These are phyloP conservation scores for Physaria fendleri DNA, from an alignment of 345 rosid species.

Conservation along the genomic window DNA sequence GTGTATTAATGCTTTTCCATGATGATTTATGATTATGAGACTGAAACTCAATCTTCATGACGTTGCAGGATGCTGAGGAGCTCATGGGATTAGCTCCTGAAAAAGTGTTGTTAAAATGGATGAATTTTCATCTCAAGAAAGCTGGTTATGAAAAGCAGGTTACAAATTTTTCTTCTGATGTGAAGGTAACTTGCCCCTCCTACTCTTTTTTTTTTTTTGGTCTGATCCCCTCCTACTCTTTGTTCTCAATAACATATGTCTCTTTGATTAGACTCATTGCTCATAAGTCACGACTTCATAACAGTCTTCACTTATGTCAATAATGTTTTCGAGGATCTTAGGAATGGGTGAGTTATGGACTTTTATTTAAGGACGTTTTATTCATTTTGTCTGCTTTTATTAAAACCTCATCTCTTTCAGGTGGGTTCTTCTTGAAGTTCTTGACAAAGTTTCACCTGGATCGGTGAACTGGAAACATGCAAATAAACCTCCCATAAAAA, in stretches of 20 bases:
- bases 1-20: too few species aligned
- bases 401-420: slow-evolving; percentile 34
- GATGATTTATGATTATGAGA: too few species aligned
- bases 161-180: slow-evolving; percentile 79
- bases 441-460: slow-evolving; percentile 63
- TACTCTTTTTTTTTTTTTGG: background rate
- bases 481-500: slow-evolving; percentile 81
- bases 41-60: background rate
- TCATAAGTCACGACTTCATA: too few species aligned
- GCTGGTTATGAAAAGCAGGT: slow-evolving; percentile 71
- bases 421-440: slow-evolving; percentile 84
- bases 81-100: slow-evolving; percentile 78
- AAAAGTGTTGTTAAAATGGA: slow-evolving; percentile 81
- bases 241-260: too few species aligned
- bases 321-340: slow-evolving; percentile 74
- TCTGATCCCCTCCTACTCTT: too few species aligned
- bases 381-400: too few species aligned
- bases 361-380: too few species aligned
- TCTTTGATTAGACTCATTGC: too few species aligned
- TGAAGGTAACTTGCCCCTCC: slow-evolving; percentile 49
- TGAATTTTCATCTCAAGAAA: slow-evolving; percentile 90
- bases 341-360: slow-evolving; percentile 61
- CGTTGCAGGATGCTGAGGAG: slow-evolving; percentile 81
- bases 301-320: slow-evolving; percentile 71
- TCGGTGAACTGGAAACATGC: slow-evolving; percentile 83